phyloP scores from a whole-genome alignment of 345 rosid species.

The Eucalyptus pauciflora region DNA sequence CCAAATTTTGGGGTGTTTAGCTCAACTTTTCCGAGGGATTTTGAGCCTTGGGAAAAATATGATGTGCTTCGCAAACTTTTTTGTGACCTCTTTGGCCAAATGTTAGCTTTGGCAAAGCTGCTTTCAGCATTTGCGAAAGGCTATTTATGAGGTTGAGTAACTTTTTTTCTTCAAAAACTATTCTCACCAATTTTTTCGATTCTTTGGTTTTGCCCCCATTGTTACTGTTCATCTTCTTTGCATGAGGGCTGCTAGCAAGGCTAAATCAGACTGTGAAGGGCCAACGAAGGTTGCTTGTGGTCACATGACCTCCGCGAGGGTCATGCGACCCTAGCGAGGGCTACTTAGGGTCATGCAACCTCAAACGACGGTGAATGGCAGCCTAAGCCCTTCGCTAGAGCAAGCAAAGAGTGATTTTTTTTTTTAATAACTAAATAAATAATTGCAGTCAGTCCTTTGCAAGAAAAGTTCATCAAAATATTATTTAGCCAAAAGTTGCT shows the following conservation, averaged over 20 bases:
- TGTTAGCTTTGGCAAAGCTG: neutral
- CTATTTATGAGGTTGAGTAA: neutral
- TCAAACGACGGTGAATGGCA: fast-evolving
- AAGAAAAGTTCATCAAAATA: no score
- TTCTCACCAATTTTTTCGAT: no score
- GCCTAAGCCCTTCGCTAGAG: neutral
- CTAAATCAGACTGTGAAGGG: neutral
- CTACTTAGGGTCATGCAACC: neutral
- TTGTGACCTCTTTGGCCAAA: neutral
- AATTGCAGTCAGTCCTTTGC: neutral
- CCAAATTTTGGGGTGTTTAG: neutral
- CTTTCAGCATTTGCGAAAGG: neutral
- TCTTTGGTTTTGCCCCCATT: neutral
- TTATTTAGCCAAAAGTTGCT: neutral
- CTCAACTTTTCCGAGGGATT: neutral
- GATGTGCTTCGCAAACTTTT: neutral
- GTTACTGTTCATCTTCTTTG: neutral
- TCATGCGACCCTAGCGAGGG: neutral
- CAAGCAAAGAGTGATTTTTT: neutral
- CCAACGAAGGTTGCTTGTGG: fast-evolving
- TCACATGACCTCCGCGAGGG: neutral
- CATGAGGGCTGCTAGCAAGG: neutral
- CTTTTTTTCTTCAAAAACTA: neutral
- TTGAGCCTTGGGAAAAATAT: no score
- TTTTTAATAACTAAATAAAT: no score